Evolutionary conservation across 1,139 yeast species (phyloP).

Genomic region (Protomyces inundatus): DNA sequence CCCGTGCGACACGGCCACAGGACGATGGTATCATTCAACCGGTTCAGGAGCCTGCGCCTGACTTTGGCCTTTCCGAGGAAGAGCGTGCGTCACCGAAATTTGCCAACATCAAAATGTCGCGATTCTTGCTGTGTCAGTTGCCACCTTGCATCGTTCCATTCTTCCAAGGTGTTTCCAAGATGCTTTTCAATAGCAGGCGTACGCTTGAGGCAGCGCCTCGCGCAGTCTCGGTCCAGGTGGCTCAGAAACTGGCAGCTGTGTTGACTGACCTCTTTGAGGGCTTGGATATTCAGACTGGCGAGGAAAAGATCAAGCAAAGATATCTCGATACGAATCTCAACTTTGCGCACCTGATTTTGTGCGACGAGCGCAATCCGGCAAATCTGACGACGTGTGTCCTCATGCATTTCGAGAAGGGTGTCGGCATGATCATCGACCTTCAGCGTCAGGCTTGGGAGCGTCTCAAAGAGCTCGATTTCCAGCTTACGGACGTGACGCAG

Average conservation of each 20-base stretch:
- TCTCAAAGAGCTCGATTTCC: neutral
- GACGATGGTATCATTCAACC: conserved; percentile 27
- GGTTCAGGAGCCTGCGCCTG: neutral
- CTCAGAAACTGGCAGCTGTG: conserved; percentile 36
- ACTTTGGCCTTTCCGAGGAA: conserved; percentile 29
- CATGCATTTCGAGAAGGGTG: conserved; percentile 1
- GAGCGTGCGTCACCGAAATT: conserved; percentile 33
- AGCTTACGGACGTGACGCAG: neutral
- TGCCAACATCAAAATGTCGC: conserved; percentile 35
- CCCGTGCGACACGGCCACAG: conserved; percentile 31
- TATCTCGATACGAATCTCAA: conserved; percentile 31
- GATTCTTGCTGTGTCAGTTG: conserved; percentile 36
- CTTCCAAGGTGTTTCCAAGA: conserved; percentile 33
- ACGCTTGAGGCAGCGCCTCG: conserved; percentile 33
- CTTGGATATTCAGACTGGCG: neutral
- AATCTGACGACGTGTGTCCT: conserved; percentile 20
- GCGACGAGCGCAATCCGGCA: conserved; percentile 32
- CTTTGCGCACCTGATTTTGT: conserved; percentile 28
- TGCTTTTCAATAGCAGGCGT: conserved; percentile 33
- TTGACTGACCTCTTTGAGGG: conserved; percentile 31
- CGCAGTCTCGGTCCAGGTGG: conserved; percentile 36
- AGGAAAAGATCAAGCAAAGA: conserved; percentile 8
- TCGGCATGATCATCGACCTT: conserved; percentile 11
- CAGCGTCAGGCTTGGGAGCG: neutral
- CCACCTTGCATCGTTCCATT: conserved; percentile 36